Base-by-base conservation (phyloP, 257 asterid genomes). In the Mitragyna speciosa region DNA sequence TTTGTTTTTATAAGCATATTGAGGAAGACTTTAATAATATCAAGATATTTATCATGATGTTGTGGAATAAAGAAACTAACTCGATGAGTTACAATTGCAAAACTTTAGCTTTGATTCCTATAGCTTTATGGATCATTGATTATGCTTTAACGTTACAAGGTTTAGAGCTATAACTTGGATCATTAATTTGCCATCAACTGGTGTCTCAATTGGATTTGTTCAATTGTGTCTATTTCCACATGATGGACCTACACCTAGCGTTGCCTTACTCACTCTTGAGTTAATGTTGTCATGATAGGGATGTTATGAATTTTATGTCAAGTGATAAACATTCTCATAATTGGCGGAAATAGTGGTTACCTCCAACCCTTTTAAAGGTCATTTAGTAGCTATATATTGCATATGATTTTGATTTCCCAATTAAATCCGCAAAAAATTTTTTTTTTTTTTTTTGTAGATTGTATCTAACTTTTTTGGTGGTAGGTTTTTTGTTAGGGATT, bases 401-500 rank as follows among this genome's bases (percentile, higher is more conserved):
- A 1, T 39, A 5, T n/a, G 10, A 54, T 19, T 16, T 33, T 58
- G 22, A 7, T 59, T 30, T 36, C 47, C 72, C 4, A 28, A 41
- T 45, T 12, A 65, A 45, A 43, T 66, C 6, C 16, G 47, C 65
- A 48, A 59, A 39, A n/a, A n/a, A n/a, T n/a, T n/a, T n/a, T n/a
- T n/a, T n/a, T n/a, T n/a, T n/a, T n/a, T n/a, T n/a, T 28, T 22
- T 31, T 54, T 59, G 8, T 41, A 65, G 54, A 45, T 11, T 22
- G 12, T 74, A 56, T 64, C 47, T 49, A 71, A 75, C 22, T 56
- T 28, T 16, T 49, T 33, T 43, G 26, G 74, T 19, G 80, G 28
- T 91, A 95, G 99, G 99, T 76, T 90, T 97, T 24, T 83, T 92
- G 6, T 84, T 84, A 79, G 83, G 87, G 49, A 85, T 94, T 43